Conservation (phyloP, 1,284 basidiomycete species). For the Austroboletus niveus region DNA sequence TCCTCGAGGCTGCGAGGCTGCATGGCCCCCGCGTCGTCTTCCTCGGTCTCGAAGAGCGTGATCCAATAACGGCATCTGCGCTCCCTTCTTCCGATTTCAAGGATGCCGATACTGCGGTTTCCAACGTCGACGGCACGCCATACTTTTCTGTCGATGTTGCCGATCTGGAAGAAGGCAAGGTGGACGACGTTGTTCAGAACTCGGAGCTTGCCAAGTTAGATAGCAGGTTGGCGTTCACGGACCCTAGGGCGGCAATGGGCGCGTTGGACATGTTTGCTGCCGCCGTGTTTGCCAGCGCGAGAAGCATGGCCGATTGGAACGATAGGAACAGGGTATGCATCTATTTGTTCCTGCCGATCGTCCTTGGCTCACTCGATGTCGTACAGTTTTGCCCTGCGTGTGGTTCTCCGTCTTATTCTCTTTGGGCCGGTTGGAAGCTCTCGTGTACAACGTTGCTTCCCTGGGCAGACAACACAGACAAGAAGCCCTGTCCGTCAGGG, state of each 20-base stretch:
- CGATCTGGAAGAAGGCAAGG: constrained; percentile 43
- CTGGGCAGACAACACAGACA: constrained; percentile 60
- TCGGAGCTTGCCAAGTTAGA: constrained; percentile 39
- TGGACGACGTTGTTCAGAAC: constrained; percentile 46
- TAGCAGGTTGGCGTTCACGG: constrained; percentile 56
- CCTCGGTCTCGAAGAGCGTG: constrained; percentile 78
- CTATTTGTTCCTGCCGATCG: not conserved
- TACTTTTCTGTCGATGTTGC: constrained; percentile 80
- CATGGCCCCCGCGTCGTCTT: constrained; percentile 58
- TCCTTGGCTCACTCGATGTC: constrained; percentile 2
- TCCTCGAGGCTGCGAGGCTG: constrained; percentile 65
- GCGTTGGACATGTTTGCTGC: constrained; percentile 59
- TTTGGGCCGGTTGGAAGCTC: constrained; percentile 97
- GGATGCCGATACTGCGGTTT: constrained; percentile 44
- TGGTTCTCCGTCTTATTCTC: constrained; percentile 77
- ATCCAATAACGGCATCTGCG: constrained; percentile 41
- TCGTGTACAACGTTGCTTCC: constrained; percentile 74
- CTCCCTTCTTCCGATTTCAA: constrained; percentile 64
- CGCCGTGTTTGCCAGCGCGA: constrained; percentile 71
- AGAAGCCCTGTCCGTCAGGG: constrained; percentile 67
- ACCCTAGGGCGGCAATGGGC: constrained; percentile 63
- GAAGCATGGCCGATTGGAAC: constrained; percentile 90
- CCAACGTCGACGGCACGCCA: constrained; percentile 67
- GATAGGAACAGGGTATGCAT: constrained; percentile 69
- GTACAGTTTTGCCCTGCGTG: constrained; percentile 85